Percentiles rank a stretch among this genome's conserved stretches.
Evolutionary conservation across 208 protist species (phyloP).

Genomic region (Acanthamoeba quina): DNA sequence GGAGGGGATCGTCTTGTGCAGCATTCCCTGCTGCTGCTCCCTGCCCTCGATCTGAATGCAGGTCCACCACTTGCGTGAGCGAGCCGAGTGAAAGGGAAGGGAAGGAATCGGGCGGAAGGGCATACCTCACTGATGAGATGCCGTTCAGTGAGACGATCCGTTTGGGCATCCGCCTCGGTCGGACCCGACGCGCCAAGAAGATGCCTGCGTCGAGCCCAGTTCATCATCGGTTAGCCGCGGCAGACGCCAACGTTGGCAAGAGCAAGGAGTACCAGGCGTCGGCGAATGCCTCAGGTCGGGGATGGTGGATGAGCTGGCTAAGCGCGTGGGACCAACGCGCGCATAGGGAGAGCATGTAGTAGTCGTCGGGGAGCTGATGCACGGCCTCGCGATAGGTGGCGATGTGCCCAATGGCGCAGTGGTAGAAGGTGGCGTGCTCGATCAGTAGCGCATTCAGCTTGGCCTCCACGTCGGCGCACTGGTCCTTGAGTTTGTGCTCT

Average conservation of each 20-base stretch:
- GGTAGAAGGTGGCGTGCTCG: not conserved
- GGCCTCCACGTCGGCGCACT: slow-evolving; percentile 34
- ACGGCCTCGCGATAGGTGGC: slow-evolving; percentile 1
- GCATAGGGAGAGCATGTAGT: slow-evolving; percentile 26
- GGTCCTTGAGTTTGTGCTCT: slow-evolving; percentile 25
- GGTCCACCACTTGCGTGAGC: not conserved
- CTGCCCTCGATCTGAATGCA: slow-evolving; percentile 22
- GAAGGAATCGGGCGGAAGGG: too few species aligned
- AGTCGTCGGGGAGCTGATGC: slow-evolving; percentile 1
- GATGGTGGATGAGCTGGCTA: not conserved
- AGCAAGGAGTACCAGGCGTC: not conserved
- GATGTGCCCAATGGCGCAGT: not conserved
- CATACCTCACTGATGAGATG: not conserved
- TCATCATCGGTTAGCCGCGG: not conserved
- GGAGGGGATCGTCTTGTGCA: not conserved
- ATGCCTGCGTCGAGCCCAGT: not conserved
- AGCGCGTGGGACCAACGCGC: slow-evolving; percentile 22
- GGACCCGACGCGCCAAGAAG: not conserved
- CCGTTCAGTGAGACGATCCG: not conserved
- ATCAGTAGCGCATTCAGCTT: slow-evolving; percentile 8
- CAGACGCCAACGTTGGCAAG: not conserved
- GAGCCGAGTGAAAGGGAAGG: too few species aligned
- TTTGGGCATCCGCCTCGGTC: not conserved
- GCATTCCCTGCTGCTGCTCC: slow-evolving; percentile 3
- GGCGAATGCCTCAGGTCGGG: not conserved